These are phyloP conservation scores for Venturia nashicola DNA, from an alignment of 2,329 filamentous ascomycete genomes.

Conservation along the genomic window DNA sequence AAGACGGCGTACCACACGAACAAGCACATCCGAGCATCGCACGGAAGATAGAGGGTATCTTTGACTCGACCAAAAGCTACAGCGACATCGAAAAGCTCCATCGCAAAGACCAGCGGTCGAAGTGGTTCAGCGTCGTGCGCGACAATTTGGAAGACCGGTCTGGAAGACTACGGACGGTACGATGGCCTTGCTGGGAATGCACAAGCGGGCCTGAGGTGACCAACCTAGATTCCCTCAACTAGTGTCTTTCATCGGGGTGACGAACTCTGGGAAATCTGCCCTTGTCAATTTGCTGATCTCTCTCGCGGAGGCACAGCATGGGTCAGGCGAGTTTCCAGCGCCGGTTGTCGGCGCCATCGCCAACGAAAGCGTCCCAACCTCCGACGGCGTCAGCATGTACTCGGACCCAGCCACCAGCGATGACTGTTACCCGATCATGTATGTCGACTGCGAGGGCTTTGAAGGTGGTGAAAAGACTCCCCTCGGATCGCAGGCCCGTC, in stretches of 20 bases:
- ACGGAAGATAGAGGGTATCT: too few relatives aligned
- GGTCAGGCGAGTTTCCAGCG: slow-evolving; percentile 18
- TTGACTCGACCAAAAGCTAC: too few relatives aligned
- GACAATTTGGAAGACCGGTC: too few relatives aligned
- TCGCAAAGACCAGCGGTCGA: too few relatives aligned
- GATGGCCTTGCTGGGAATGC: too few relatives aligned
- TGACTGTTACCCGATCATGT: slow-evolving; percentile 31
- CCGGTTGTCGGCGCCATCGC: slow-evolving; percentile 36
- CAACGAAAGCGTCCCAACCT: slow-evolving; percentile 31
- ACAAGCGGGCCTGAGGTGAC: too few relatives aligned
- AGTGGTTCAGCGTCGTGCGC: too few relatives aligned
- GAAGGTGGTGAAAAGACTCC: slow-evolving; percentile 35
- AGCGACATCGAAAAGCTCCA: too few relatives aligned
- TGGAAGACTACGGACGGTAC: too few relatives aligned
- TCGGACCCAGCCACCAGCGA: slow-evolving; percentile 32
- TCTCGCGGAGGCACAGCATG: background rate
- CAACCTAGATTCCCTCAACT: too few relatives aligned
- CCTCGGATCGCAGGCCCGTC: slow-evolving; percentile 12
- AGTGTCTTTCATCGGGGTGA: slow-evolving; percentile 34
- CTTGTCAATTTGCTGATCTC: slow-evolving; percentile 36
- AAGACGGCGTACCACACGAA: too few relatives aligned
- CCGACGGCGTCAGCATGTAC: slow-evolving; percentile 41
- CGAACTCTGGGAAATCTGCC: slow-evolving; percentile 38
- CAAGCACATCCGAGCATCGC: too few relatives aligned
- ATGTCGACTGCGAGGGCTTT: slow-evolving; percentile 42